A percentile compares a stretch with the other conserved stretches of the same genome.
Evolutionary conservation across 1,284 basidiomycete species (phyloP).

Genomic region (Tilletia caries): DNA sequence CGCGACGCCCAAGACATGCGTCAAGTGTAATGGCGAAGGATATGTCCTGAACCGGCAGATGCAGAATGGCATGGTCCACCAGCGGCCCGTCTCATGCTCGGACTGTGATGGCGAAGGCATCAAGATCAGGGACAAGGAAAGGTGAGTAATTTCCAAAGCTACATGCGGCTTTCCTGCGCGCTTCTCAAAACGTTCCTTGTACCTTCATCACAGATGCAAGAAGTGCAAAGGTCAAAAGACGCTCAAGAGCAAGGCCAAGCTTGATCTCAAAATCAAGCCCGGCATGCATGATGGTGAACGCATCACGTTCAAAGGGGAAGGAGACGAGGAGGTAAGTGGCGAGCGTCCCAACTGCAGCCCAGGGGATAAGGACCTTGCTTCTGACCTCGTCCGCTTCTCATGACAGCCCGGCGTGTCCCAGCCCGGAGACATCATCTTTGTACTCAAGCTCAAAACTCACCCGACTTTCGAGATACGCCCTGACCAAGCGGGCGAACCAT

Average conservation of each 20-base stretch:
- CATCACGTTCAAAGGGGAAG: conserved; percentile 82
- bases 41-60: conserved; percentile 62
- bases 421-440: conserved; percentile 67
- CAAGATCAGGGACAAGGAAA: conserved; percentile 81
- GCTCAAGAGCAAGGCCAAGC: conserved; percentile 74
- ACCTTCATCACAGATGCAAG: conserved; percentile 65
- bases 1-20: conserved; percentile 76
- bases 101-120: conserved; percentile 77
- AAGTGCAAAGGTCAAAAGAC: conserved; percentile 87
- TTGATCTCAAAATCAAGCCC: conserved; percentile 65
- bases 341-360: neutral
- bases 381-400: neutral
- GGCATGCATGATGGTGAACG: conserved; percentile 82
- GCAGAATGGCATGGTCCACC: conserved; percentile 55
- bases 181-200: neutral
- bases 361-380: conserved; percentile 30
- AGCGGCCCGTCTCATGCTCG: conserved; percentile 63
- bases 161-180: conserved; percentile 33
- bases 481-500: conserved; percentile 57
- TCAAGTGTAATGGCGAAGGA: conserved; percentile 78
- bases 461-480: conserved; percentile 73
- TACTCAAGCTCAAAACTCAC: conserved; percentile 68
- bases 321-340: conserved; percentile 67
- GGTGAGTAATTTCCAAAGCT: conserved; percentile 56
- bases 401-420: conserved; percentile 20